These are phyloP conservation scores for Petunia secreta DNA, from an alignment of 257 asterid genomes.

Conservation along the genomic window DNA sequence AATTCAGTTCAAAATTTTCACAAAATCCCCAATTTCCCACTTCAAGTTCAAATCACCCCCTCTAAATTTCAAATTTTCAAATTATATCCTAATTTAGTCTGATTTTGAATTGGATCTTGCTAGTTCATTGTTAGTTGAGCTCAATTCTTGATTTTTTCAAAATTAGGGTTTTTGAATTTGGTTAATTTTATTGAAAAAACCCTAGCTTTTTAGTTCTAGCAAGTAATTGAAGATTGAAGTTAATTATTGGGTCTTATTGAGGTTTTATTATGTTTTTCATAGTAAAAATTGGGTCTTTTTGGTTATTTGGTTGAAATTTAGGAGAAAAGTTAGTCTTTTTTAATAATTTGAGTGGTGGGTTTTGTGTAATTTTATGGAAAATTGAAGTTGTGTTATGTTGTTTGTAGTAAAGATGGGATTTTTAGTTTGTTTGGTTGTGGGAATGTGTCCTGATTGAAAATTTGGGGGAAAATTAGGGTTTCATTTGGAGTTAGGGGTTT, in stretches of 20 bases:
- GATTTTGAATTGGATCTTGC: conserved; percentile 22
- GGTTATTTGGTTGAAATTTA: too few relatives aligned
- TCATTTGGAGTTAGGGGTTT: conserved; percentile 3
- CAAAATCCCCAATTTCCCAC: neutral
- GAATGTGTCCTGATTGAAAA: conserved; percentile 26
- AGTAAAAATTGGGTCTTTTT: too few relatives aligned
- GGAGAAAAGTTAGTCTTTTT: too few relatives aligned
- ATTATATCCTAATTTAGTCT: neutral
- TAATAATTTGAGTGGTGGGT: neutral
- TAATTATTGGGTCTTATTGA: neutral
- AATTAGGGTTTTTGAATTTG: conserved; percentile 18
- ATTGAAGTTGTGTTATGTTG: neutral
- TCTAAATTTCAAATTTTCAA: neutral
- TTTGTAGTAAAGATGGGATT: conserved; percentile 15
- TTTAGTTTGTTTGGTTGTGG: neutral
- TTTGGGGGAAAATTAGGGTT: conserved; percentile 25
- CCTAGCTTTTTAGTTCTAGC: neutral
- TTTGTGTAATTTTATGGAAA: neutral
- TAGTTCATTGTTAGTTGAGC: neutral
- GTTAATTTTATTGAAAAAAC: conserved; percentile 9
- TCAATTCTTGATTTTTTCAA: neutral
- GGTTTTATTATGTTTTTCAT: too few relatives aligned
- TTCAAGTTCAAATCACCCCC: neutral
- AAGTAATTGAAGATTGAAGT: neutral
- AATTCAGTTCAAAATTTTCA: conserved; percentile 7